These are phyloP conservation scores for Asterionellopsis glacialis DNA, from an alignment of 108 stramenopile species.

Conservation along the genomic window DNA sequence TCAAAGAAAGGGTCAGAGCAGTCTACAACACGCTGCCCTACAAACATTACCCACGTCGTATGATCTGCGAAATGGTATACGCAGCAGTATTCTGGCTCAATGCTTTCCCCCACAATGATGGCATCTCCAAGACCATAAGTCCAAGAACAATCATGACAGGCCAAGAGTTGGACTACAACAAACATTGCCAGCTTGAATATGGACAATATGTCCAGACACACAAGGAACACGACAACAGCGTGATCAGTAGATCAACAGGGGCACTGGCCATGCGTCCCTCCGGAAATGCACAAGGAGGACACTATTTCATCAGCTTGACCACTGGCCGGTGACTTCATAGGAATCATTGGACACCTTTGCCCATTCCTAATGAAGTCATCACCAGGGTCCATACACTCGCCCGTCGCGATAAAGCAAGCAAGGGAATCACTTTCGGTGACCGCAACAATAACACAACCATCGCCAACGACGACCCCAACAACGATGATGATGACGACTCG, in stretches of 20 bases:
- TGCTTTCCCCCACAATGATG: constrained; percentile 8
- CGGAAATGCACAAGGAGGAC: constrained; percentile 22
- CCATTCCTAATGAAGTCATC: constrained; percentile 20
- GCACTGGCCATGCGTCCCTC: constrained; percentile 25
- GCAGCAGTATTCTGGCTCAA: constrained; percentile 24
- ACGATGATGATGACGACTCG: constrained; percentile 1
- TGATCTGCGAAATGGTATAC: constrained; percentile 17
- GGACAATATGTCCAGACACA: constrained; percentile 39
- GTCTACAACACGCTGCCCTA: constrained; percentile 27
- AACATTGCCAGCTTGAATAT: constrained; percentile 24
- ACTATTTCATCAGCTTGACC: constrained; percentile 11
- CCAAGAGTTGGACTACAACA: constrained; percentile 5
- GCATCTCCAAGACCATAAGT: constrained; percentile 15
- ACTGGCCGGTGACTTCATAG: constrained; percentile 7
- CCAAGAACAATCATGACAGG: constrained; percentile 22
- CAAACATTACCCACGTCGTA: constrained; percentile 14
- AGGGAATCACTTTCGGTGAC: constrained; percentile 5
- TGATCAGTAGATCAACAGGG: constrained; percentile 17
- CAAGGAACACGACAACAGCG: constrained; percentile 26
- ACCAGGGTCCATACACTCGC: constrained; percentile 5
- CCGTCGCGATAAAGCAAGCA: background rate
- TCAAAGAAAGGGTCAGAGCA: constrained; percentile 30
- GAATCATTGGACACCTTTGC: constrained; percentile 19
- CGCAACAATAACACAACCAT: background rate
- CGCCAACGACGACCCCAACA: background rate